Percentiles rank a stretch among this genome's conserved stretches.
Evolutionary conservation across 352 stramenopile species (phyloP).

Genomic region (Globisporangium nagaii): DNA sequence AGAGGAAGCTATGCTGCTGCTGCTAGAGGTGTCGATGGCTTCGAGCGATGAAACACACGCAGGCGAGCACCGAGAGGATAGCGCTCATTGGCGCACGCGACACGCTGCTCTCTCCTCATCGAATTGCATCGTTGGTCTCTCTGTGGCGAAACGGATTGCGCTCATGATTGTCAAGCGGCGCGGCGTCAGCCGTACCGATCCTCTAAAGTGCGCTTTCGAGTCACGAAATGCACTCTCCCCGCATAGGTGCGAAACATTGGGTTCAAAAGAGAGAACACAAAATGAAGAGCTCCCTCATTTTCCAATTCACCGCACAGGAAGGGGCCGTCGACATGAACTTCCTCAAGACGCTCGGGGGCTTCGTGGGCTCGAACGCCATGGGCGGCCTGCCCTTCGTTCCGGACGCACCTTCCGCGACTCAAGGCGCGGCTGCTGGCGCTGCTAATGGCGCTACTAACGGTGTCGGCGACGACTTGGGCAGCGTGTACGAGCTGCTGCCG

Average conservation of each 20-base stretch:
- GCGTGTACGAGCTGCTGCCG: constrained; percentile 55
- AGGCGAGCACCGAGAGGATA: too few species aligned
- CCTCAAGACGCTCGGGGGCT: constrained; percentile 77
- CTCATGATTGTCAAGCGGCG: too few species aligned
- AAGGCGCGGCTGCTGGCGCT: not conserved
- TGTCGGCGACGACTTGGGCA: constrained; percentile 23
- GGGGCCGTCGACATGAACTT: constrained; percentile 66
- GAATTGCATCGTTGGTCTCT: not conserved
- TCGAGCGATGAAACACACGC: too few species aligned
- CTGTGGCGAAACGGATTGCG: too few species aligned
- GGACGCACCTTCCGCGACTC: constrained; percentile 12
- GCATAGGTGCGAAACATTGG: too few species aligned
- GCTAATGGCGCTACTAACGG: not conserved
- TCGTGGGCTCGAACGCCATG: constrained; percentile 62
- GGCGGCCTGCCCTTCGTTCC: constrained; percentile 72
- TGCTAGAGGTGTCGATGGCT: too few species aligned
- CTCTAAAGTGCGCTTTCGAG: not conserved
- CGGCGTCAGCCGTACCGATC: too few species aligned
- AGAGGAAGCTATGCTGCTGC: too few species aligned
- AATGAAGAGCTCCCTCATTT: not conserved
- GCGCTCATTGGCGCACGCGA: too few species aligned
- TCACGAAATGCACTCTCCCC: too few species aligned
- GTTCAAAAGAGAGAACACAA: too few species aligned
- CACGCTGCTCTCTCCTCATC: too few species aligned
- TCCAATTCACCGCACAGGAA: not conserved